Percentiles rank a stretch among this genome's conserved stretches.
Evolutionary conservation across 352 stramenopile species (phyloP).

Genomic region (Aphanomyces stellatus): DNA sequence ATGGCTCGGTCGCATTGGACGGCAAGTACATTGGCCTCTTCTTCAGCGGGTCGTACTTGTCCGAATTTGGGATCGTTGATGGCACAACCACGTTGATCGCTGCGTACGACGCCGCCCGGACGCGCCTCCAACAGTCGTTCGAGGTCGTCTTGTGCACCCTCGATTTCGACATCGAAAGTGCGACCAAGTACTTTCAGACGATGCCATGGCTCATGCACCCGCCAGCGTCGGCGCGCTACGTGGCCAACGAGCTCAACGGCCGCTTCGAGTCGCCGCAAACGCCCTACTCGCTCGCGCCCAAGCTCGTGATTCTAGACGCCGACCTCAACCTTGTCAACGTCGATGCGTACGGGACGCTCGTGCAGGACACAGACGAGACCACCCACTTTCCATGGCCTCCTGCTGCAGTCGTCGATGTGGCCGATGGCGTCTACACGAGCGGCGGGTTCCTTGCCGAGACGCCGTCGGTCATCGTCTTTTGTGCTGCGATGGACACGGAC

Average conservation of each 20-base stretch:
- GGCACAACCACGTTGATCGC: too few relatives aligned
- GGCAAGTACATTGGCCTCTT: constrained; percentile 71
- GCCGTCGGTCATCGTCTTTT: neutral
- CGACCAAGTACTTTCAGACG: constrained; percentile 85
- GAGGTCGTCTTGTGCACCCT: constrained; percentile 94
- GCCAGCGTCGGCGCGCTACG: neutral
- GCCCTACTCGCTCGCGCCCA: neutral
- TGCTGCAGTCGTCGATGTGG: neutral
- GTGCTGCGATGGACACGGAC: neutral
- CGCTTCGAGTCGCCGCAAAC: neutral
- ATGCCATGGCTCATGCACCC: constrained; percentile 94
- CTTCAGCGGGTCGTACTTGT: constrained; percentile 82
- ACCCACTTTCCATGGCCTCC: neutral
- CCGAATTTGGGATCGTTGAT: too few relatives aligned
- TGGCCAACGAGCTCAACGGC: neutral
- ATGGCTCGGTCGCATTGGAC: neutral
- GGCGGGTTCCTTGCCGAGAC: neutral
- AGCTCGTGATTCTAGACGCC: neutral
- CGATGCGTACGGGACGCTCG: neutral
- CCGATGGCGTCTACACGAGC: neutral
- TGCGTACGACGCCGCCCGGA: neutral
- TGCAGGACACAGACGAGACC: neutral
- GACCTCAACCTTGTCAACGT: neutral
- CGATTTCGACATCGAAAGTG: constrained; percentile 85
- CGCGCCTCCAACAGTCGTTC: constrained; percentile 60